Percentiles rank a stretch among this genome's conserved stretches.
Evolutionary conservation across 768 basidiomycete genomes (phyloP).

Genomic region (Auricularia sp.): DNA sequence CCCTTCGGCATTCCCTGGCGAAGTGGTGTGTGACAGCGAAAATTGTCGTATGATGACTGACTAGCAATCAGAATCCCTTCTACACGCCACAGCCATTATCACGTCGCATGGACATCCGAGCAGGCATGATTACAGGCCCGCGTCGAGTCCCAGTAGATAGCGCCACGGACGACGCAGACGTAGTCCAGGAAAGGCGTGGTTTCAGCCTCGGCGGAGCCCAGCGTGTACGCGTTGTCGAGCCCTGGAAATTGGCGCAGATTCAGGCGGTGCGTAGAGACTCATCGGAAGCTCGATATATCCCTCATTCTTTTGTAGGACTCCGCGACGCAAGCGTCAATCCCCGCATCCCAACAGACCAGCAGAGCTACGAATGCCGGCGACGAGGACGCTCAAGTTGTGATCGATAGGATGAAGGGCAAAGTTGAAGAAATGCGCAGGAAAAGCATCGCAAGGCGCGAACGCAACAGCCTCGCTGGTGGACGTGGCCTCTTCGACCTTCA

Average conservation of each 20-base stretch:
- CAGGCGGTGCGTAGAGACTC: constrained; percentile 9
- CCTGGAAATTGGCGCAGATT: constrained; percentile 7
- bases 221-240: constrained; percentile 1
- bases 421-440: constrained; percentile 28
- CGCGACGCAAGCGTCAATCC: too few relatives aligned
- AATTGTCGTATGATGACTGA: neutral
- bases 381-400: constrained; percentile 25
- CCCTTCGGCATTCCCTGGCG: too few relatives aligned
- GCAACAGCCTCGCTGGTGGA: constrained; percentile 8
- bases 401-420: constrained; percentile 29
- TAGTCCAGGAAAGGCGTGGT: constrained; percentile 40
- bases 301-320: too few relatives aligned
- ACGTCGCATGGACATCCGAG: constrained; percentile 34
- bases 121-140: constrained; percentile 27
- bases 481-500: constrained; percentile 14
- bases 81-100: neutral
- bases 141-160: constrained; percentile 36
- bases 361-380: constrained; percentile 20
- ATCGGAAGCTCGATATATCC: too few relatives aligned
- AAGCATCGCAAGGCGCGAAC: constrained; percentile 18
- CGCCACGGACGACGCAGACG: constrained; percentile 43
- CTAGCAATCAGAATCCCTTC: neutral
- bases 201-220: constrained; percentile 4
- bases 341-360: constrained; percentile 9
- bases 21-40: too few relatives aligned